These are phyloP conservation scores for Cyclocybe cylindracea DNA, from an alignment of 768 basidiomycete species.

Conservation along the genomic window DNA sequence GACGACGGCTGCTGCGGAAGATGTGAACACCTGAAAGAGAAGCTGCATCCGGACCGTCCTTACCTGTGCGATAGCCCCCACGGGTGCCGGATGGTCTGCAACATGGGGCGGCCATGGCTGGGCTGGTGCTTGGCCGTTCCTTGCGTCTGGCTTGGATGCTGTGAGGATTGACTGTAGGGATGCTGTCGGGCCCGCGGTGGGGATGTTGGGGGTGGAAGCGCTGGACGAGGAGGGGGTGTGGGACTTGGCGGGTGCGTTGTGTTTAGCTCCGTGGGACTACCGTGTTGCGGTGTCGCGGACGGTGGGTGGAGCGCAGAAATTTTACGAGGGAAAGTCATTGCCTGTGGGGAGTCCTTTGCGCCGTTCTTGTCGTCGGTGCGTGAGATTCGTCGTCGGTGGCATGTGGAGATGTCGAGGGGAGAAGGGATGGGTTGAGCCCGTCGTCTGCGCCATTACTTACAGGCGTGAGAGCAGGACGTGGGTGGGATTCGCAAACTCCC, in stretches of 20 bases:
- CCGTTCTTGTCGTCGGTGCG: conserved; percentile 15
- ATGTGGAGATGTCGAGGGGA: conserved; percentile 48
- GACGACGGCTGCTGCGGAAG: conserved; percentile 36
- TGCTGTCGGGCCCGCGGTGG: conserved; percentile 42
- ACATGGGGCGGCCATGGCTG: conserved; percentile 44
- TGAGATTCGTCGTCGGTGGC: conserved; percentile 29
- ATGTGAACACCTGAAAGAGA: background rate
- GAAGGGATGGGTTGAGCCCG: conserved; percentile 37
- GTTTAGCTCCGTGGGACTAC: too few relatives aligned
- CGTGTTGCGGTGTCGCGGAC: conserved; percentile 25
- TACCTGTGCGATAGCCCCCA: conserved; percentile 23
- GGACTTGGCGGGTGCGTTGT: conserved; percentile 12
- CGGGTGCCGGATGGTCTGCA: conserved; percentile 21
- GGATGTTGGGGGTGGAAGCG: conserved; percentile 23
- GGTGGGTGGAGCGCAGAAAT: conserved; percentile 18
- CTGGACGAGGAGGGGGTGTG: conserved; percentile 29
- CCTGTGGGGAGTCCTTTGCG: conserved; percentile 23
- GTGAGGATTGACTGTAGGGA: conserved; percentile 55
- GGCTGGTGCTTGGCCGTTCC: conserved; percentile 41
- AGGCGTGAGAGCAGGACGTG: conserved; percentile 49
- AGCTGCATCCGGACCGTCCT: background rate
- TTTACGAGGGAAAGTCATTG: conserved; percentile 24
- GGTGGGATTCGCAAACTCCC: conserved; percentile 34
- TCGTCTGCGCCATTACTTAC: conserved; percentile 42
- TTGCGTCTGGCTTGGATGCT: conserved; percentile 45